Evolutionary conservation across 2,329 filamentous ascomycete genomes (phyloP).

Genomic region (Colletotrichum higginsianum): DNA sequence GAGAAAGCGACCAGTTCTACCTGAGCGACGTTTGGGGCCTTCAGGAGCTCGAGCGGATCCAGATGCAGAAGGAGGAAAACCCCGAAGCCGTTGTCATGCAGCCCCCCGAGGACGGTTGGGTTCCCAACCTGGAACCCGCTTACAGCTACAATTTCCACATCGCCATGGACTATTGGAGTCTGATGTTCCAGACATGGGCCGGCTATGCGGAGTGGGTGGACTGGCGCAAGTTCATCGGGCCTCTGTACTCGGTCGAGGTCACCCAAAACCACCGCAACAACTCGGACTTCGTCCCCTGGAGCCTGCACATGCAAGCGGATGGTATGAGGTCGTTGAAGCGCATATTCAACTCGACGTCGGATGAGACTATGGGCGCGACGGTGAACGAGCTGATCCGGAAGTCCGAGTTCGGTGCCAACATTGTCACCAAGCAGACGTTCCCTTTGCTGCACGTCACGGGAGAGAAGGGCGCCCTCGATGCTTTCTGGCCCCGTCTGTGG

Average conservation of each 20-base stretch:
- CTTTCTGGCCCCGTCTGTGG: slow-evolving; percentile 55
- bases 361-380: slow-evolving; percentile 47
- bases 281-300: slow-evolving; percentile 48
- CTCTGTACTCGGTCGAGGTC: slow-evolving; percentile 46
- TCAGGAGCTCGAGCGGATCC: slow-evolving; percentile 59
- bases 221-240: slow-evolving; percentile 51
- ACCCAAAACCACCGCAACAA: slow-evolving; percentile 44
- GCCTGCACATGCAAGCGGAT: slow-evolving; percentile 52
- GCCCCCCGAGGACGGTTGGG: slow-evolving; percentile 43
- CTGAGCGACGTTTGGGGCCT: slow-evolving; percentile 59
- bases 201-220: slow-evolving; percentile 54
- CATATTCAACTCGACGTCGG: slow-evolving; percentile 50
- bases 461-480: slow-evolving; percentile 51
- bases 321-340: slow-evolving; percentile 49
- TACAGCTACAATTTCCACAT: slow-evolving; percentile 51
- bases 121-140: slow-evolving; percentile 43
- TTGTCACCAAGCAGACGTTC: slow-evolving; percentile 54
- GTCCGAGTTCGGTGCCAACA: slow-evolving; percentile 55
- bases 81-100: slow-evolving; percentile 39
- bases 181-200: slow-evolving; percentile 57
- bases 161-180: slow-evolving; percentile 58
- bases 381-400: slow-evolving; percentile 51
- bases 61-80: slow-evolving; percentile 46
- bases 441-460: slow-evolving; percentile 58
- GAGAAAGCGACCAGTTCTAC: slow-evolving; percentile 61